Base-by-base conservation (phyloP, 768 basidiomycete genomes). In the Udeniomyces megalosporus region DNA sequence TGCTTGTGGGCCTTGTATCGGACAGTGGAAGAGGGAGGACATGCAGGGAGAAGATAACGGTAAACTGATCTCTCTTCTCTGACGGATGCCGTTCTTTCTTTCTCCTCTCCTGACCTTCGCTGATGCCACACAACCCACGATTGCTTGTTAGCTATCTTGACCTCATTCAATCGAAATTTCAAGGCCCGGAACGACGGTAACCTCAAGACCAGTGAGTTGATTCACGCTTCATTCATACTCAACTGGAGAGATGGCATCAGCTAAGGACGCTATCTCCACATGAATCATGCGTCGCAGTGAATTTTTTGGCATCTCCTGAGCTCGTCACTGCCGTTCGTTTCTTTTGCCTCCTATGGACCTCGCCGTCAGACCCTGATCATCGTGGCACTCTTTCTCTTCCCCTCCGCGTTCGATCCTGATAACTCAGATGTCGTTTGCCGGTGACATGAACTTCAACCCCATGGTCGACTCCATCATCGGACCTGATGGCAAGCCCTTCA, bases 171-270 rank as follows among this genome's bases (percentile, higher is more conserved):
- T 75, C 82, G 93, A 48, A 86, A 86, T 73, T 86, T 86, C 80
- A 91, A 89, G 76, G 90, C 91, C 2, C 81, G 95, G 67, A 99
- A 99, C 72, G 95, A 99, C 70, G 95, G 92, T 26, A 97, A 97
- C 72, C 78, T 80, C 44, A 77, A 83, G 60, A 97, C 92, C 7
- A 73, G 67, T 66, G 44, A 57, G 64, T 57, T 26, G 8, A 17
- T 8, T 42, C 10, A 8, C 4, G n/a, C 38, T 28, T 70, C 66
- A 50, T 31, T 10, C 22, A 35, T 45, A 8, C n/a, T 55, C 12
- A 66, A 45, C n/a, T n/a, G n/a, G n/a, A n/a, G n/a, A n/a, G n/a
- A n/a, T n/a, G n/a, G n/a, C n/a, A n/a, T n/a, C n/a, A n/a, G n/a
- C n/a, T n/a, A n/a, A n/a, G n/a, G n/a, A n/a, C n/a, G n/a, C n/a